Conservation (phyloP, 2,329 filamentous ascomycete genomes). For the Byssochlamys sp. region DNA sequence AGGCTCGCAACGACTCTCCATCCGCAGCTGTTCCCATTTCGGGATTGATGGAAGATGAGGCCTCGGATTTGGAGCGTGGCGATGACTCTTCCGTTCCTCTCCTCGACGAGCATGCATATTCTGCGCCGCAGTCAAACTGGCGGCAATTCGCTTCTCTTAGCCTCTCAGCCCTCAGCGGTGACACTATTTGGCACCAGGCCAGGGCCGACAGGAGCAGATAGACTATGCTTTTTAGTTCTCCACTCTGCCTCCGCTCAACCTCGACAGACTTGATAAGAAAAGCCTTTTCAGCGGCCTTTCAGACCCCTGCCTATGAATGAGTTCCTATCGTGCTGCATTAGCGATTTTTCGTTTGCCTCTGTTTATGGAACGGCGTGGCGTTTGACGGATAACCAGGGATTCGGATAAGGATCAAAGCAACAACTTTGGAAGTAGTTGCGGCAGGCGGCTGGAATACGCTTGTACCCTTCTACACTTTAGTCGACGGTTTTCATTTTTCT, state of each 20-base stretch:
- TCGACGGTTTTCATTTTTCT: neutral
- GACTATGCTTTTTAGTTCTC: slow-evolving; percentile 5
- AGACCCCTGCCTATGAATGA: neutral
- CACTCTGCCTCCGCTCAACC: slow-evolving; percentile 5
- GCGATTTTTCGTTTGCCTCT: slow-evolving; percentile 17
- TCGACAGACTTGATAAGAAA: neutral
- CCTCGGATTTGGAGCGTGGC: slow-evolving; percentile 36
- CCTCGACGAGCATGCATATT: slow-evolving; percentile 22
- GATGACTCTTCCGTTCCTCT: slow-evolving; percentile 24
- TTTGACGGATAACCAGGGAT: slow-evolving; percentile 15
- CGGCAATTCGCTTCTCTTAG: slow-evolving; percentile 35
- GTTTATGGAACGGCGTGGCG: slow-evolving; percentile 15
- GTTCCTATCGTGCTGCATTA: slow-evolving; percentile 20
- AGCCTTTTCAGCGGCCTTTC: neutral
- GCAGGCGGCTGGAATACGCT: neutral
- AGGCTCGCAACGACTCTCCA: slow-evolving; percentile 39
- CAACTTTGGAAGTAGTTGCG: neutral
- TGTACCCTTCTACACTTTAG: neutral
- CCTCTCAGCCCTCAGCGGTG: slow-evolving; percentile 38
- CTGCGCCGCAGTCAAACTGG: slow-evolving; percentile 32
- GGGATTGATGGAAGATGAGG: slow-evolving; percentile 22
- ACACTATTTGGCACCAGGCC: slow-evolving; percentile 36
- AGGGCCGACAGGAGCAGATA: slow-evolving; percentile 31
- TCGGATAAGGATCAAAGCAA: slow-evolving; percentile 4
- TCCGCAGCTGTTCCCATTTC: slow-evolving; percentile 43